A percentile compares a stretch with the other conserved stretches of the same genome.
These are phyloP conservation scores for Daedaleopsis sinensis DNA, from an alignment of 768 basidiomycete genomes.

Conservation along the genomic window DNA sequence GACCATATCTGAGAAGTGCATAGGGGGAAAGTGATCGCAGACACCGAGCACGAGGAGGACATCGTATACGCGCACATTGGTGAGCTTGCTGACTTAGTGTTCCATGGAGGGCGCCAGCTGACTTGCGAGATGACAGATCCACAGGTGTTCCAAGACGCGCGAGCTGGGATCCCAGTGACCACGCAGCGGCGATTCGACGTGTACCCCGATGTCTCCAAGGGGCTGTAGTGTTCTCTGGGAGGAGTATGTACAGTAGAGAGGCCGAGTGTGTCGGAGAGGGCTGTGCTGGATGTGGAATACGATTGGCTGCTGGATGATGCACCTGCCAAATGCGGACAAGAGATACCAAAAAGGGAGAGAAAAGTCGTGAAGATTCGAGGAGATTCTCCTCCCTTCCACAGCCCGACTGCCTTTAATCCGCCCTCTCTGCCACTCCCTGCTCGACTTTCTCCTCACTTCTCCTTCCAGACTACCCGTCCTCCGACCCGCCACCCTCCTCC, in stretches of 20 bases:
- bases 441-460: conserved; percentile 10
- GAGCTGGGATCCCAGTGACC: conserved; percentile 90
- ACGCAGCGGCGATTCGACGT: conserved; percentile 91
- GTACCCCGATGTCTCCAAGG: conserved; percentile 70
- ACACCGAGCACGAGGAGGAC: conserved; percentile 76
- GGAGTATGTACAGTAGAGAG: background rate
- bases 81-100: conserved; percentile 40
- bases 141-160: conserved; percentile 60
- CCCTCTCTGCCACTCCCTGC: background rate
- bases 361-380: conserved; percentile 25
- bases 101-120: conserved; percentile 6
- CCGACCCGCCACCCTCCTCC: conserved; percentile 11
- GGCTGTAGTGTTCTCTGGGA: conserved; percentile 9
- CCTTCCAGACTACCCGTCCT: conserved; percentile 12
- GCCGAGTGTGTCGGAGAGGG: too few relatives aligned
- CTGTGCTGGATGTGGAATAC: background rate
- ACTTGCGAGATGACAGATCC: conserved; percentile 53
- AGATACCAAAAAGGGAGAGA: conserved; percentile 12
- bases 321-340: conserved; percentile 4
- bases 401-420: conserved; percentile 31
- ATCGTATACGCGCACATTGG: conserved; percentile 85
- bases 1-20: background rate
- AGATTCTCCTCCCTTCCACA: conserved; percentile 44
- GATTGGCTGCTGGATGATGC: background rate
- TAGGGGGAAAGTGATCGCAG: conserved; percentile 75